Conservation (phyloP, 768 basidiomycete species). For the Sporobolomyces roseus region DNA sequence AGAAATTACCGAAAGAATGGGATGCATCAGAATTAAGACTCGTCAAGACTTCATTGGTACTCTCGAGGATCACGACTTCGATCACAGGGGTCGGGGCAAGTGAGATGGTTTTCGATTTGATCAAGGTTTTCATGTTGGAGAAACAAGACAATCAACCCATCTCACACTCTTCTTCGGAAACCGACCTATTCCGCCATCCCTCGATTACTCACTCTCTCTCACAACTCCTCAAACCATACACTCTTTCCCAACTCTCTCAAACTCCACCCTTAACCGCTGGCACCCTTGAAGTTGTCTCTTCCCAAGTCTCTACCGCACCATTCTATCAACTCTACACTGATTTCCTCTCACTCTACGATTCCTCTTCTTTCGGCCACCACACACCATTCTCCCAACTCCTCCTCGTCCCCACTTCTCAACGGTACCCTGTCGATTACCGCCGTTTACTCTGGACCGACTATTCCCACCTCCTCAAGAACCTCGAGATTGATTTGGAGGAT, state of each 20-base stretch:
- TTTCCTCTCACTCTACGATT: slow-evolving; percentile 81
- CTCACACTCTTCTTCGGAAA: slow-evolving; percentile 48
- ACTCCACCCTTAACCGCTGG: not conserved
- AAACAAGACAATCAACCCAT: slow-evolving; percentile 59
- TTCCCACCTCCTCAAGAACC: slow-evolving; percentile 61
- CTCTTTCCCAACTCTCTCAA: not conserved
- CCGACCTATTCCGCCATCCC: slow-evolving; percentile 72
- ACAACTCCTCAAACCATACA: slow-evolving; percentile 56
- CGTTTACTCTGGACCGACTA: slow-evolving; percentile 78
- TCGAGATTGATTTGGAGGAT: not conserved
- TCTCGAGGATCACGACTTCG: slow-evolving; percentile 46
- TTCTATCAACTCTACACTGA: slow-evolving; percentile 95
- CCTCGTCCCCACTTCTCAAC: slow-evolving; percentile 70
- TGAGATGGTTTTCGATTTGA: slow-evolving; percentile 65
- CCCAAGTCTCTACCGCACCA: slow-evolving; percentile 28
- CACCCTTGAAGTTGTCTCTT: slow-evolving; percentile 28
- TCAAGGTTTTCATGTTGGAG: slow-evolving; percentile 96
- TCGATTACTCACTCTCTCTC: slow-evolving; percentile 61
- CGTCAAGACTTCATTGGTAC: slow-evolving; percentile 63
- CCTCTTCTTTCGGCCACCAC: slow-evolving; percentile 82
- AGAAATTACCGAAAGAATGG: slow-evolving; percentile 64
- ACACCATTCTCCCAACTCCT: slow-evolving; percentile 69
- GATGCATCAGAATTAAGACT: slow-evolving; percentile 74
- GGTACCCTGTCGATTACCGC: slow-evolving; percentile 68
- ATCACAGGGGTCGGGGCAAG: slow-evolving; percentile 1